These are phyloP conservation scores for Brassica rapa DNA, from an alignment of 345 rosid species.

Conservation along the genomic window DNA sequence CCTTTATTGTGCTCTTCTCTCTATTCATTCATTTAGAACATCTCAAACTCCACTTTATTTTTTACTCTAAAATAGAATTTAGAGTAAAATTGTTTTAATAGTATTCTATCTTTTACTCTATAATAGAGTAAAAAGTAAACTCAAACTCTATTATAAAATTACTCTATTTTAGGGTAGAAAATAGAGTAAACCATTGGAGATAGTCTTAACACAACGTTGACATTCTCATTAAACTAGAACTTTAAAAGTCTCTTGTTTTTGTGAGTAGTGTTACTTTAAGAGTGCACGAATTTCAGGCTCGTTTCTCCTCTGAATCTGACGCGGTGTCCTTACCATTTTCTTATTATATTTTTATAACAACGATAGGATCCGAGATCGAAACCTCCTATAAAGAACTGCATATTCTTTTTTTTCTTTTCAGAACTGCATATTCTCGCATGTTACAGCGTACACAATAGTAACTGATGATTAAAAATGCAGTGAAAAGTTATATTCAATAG, in stretches of 20 bases:
- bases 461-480: not conserved
- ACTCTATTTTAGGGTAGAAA: too few species aligned
- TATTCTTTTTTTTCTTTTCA: not conserved
- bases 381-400: not conserved
- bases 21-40: not conserved
- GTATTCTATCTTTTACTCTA: too few species aligned
- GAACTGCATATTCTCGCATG: not conserved
- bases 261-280: not conserved
- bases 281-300: not conserved
- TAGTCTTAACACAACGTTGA: too few species aligned
- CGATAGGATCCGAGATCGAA: not conserved
- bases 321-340: not conserved
- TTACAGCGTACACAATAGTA: not conserved
- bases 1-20: not conserved
- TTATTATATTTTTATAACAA: not conserved
- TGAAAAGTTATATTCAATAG: not conserved
- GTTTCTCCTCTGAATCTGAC: not conserved
- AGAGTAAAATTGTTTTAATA: too few species aligned
- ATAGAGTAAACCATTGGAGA: too few species aligned
- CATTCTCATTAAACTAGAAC: too few species aligned
- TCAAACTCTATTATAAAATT: too few species aligned
- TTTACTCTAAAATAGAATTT: too few species aligned
- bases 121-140: too few species aligned
- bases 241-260: too few species aligned
- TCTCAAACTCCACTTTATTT: too few species aligned